A percentile compares a stretch with the other conserved stretches of the same genome.
These are phyloP conservation scores for Rosa persica DNA, from an alignment of 306 rosid genomes.

Conservation along the genomic window DNA sequence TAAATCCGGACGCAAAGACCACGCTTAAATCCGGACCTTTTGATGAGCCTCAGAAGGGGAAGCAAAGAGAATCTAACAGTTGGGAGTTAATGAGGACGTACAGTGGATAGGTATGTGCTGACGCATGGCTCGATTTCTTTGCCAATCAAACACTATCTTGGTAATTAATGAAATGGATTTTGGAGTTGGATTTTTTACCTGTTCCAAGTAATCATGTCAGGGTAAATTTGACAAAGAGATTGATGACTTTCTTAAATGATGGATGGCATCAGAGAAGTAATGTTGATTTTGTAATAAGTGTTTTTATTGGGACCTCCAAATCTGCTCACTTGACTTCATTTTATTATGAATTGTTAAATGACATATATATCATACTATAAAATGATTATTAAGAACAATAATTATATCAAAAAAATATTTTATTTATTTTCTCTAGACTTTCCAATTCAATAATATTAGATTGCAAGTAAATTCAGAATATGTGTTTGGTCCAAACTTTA, in stretches of 20 bases:
- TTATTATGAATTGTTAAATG: too few relatives aligned
- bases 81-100: constrained; percentile 8
- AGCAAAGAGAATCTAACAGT: constrained; percentile 17
- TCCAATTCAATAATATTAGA: too few relatives aligned
- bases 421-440: too few relatives aligned
- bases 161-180: not conserved
- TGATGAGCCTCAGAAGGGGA: constrained; percentile 16
- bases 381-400: too few relatives aligned
- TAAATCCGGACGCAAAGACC: constrained; percentile 26
- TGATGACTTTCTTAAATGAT: not conserved
- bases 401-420: too few relatives aligned
- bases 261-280: too few relatives aligned
- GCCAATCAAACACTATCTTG: constrained; percentile 11
- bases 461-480: too few relatives aligned
- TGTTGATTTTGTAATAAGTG: too few relatives aligned
- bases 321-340: too few relatives aligned
- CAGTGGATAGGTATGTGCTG: not conserved
- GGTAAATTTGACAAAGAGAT: not conserved
- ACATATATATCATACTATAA: too few relatives aligned
- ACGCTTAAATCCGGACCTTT: constrained; percentile 27
- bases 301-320: too few relatives aligned
- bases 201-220: constrained; percentile 4
- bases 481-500: too few relatives aligned
- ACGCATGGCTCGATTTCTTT: constrained; percentile 3
- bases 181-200: not conserved